These are phyloP conservation scores for Lactarius sp. DNA, from an alignment of 768 basidiomycete genomes.

Conservation along the genomic window DNA sequence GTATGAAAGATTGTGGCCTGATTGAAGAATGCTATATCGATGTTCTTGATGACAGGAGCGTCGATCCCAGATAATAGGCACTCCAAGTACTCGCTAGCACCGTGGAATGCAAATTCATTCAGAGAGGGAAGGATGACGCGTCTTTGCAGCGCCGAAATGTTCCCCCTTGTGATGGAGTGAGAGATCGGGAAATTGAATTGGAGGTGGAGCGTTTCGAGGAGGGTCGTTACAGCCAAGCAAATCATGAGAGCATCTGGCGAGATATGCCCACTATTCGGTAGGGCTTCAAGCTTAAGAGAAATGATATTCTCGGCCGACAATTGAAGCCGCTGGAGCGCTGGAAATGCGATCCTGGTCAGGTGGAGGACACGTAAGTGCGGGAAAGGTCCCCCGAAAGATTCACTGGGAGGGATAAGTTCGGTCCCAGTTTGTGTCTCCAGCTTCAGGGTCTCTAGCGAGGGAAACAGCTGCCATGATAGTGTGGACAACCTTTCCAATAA, in stretches of 20 bases:
- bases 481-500: background rate
- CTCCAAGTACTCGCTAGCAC: slow-evolving; percentile 7
- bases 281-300: slow-evolving; percentile 2
- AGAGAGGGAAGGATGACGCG: background rate
- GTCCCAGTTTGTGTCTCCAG: background rate
- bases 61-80: background rate
- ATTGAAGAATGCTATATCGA: background rate
- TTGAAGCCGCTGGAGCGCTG: background rate
- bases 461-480: background rate
- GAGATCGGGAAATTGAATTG: slow-evolving; percentile 3
- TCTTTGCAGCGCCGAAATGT: no score
- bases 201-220: slow-evolving; percentile 1
- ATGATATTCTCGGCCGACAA: background rate
- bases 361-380: slow-evolving; percentile 1
- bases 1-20: background rate
- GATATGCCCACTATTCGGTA: slow-evolving; percentile 1
- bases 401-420: background rate
- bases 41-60: background rate
- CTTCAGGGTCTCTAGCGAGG: background rate
- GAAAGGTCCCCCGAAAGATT: background rate
- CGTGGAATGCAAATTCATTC: background rate
- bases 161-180: background rate
- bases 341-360: background rate
- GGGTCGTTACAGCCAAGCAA: background rate
- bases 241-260: background rate